These are phyloP conservation scores for Geosmithia morbida DNA, from an alignment of 2,329 filamentous ascomycete genomes.

Conservation along the genomic window DNA sequence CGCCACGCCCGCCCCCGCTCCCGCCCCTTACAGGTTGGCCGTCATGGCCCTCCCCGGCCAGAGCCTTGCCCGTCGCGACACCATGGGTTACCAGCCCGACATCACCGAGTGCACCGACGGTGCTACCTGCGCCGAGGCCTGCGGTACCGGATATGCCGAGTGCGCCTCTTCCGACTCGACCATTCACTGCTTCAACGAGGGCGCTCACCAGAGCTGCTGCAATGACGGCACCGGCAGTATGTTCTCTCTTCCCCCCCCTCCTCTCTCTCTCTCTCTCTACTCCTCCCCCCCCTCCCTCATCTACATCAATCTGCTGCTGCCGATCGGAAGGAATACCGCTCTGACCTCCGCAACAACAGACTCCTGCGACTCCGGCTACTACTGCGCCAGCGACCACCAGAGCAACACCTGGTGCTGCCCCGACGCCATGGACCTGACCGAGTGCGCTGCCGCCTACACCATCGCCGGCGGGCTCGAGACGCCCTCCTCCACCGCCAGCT, in stretches of 20 bases:
- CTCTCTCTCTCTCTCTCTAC: too few species aligned
- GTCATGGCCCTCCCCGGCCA: constrained; percentile 20
- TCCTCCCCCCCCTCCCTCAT: too few species aligned
- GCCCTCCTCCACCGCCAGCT: constrained; percentile 16
- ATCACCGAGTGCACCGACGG: constrained; percentile 32
- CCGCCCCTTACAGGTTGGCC: constrained; percentile 21
- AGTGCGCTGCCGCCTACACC: constrained; percentile 38
- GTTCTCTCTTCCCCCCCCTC: too few species aligned
- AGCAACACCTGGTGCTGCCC: constrained; percentile 47
- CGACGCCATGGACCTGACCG: constrained; percentile 32
- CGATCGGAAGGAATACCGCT: too few species aligned
- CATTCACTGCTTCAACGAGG: constrained; percentile 44
- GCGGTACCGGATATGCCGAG: constrained; percentile 31
- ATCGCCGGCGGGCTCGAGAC: constrained; percentile 30
- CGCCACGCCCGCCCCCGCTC: constrained; percentile 6
- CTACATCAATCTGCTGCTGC: too few species aligned
- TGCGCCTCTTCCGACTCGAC: constrained; percentile 33
- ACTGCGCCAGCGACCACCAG: constrained; percentile 40
- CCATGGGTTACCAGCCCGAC: constrained; percentile 32
- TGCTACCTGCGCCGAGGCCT: constrained; percentile 38
- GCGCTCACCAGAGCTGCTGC: constrained; percentile 40
- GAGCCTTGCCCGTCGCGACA: constrained; percentile 27
- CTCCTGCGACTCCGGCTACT: constrained; percentile 46
- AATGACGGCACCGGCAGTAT: constrained; percentile 40
- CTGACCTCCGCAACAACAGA: constrained; percentile 20